Conservation (phyloP, 345 rosid genomes). For the Salix brachista region DNA sequence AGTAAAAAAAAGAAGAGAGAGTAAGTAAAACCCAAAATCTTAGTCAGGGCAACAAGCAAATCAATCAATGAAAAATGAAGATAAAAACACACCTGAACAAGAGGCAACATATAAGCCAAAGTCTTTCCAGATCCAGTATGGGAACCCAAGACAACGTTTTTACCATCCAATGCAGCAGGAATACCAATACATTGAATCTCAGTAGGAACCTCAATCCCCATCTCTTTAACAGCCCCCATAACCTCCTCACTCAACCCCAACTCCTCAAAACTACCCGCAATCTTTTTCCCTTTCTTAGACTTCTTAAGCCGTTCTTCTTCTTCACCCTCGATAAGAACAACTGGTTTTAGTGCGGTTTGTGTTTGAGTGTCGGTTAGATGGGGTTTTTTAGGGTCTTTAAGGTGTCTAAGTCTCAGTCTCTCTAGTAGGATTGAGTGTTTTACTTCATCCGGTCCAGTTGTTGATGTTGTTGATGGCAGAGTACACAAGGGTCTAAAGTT, state of each 20-base stretch:
- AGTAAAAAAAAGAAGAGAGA: not conserved
- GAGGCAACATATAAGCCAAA: constrained; percentile 77
- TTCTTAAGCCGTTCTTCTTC: constrained; percentile 17
- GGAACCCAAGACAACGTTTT: constrained; percentile 82
- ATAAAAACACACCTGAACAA: constrained; percentile 64
- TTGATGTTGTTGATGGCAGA: constrained; percentile 25
- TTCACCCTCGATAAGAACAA: constrained; percentile 19
- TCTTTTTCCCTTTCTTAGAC: constrained; percentile 43
- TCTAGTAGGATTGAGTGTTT: constrained; percentile 78
- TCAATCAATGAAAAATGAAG: not conserved
- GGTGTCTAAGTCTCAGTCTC: constrained; percentile 67
- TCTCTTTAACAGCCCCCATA: constrained; percentile 74
- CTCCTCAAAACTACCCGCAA: constrained; percentile 60
- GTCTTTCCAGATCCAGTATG: constrained; percentile 98
- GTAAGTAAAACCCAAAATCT: not conserved
- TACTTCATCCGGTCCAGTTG: constrained; percentile 23
- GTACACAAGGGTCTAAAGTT: constrained; percentile 44
- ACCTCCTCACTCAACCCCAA: constrained; percentile 76
- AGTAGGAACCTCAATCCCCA: constrained; percentile 76
- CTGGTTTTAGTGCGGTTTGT: not conserved
- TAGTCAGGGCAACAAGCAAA: not conserved
- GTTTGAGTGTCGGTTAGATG: constrained; percentile 26
- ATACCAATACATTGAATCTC: constrained; percentile 91
- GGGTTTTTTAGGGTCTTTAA: constrained; percentile 47
- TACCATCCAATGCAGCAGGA: constrained; percentile 76